phyloP scores from a whole-genome alignment of 352 stramenopile species.

The Phytophthora citricola region DNA sequence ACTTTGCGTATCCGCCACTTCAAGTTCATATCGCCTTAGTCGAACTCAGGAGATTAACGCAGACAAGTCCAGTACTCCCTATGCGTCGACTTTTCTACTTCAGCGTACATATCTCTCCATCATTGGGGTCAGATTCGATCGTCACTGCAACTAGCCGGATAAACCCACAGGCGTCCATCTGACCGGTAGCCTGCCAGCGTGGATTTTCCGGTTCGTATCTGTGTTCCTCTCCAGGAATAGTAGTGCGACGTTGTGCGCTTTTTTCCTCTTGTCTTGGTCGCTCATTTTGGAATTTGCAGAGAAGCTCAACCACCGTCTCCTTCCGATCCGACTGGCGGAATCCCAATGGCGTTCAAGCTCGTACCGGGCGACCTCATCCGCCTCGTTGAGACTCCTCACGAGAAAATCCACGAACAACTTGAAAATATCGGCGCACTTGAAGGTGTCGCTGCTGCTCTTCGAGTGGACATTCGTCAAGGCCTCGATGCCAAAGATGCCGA shows the following conservation, averaged over 20 bases:
- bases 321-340: not conserved
- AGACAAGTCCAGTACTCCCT: not conserved
- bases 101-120: not conserved
- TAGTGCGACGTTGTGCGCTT: not conserved
- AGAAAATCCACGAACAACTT: conserved; percentile 50
- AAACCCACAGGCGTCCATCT: no score
- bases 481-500: conserved; percentile 47
- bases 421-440: conserved; percentile 46
- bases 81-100: not conserved
- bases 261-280: not conserved
- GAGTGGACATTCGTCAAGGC: conserved; percentile 51
- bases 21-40: not conserved
- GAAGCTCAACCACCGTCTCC: not conserved
- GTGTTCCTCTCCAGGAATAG: conserved; percentile 2
- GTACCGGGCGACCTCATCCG: conserved; percentile 61
- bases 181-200: not conserved
- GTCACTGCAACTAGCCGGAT: not conserved
- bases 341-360: conserved; percentile 45
- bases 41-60: not conserved
- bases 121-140: conserved; percentile 2
- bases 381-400: conserved; percentile 65
- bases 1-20: not conserved
- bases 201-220: conserved; percentile 6
- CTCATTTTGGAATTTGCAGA: conserved; percentile 8
- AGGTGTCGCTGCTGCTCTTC: conserved; percentile 51